Evolutionary conservation across 306 rosid genomes (phyloP), one percentile per base, ranked within the genome.

Genomic region (Macrotyloma uniflorum): DNA sequence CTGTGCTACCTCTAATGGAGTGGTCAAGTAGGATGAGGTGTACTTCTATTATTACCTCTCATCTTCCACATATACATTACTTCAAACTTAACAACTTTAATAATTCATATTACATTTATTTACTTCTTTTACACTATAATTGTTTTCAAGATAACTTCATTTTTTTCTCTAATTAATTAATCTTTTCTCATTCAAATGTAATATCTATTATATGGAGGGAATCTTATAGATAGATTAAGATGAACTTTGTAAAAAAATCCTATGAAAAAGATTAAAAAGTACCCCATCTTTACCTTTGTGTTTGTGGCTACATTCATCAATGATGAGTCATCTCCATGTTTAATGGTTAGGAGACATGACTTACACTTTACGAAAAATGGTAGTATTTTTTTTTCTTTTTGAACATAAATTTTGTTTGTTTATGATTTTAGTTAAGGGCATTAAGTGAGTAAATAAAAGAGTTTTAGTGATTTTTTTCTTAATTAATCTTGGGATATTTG

Each of bases 21-120:
- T 19, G 62, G 35, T 54, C 89, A 47, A 63, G 79, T 77, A 81
- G 80, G 73, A 6, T 68, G 74, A 61, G 38, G 68, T 76, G 78
- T 59, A 47, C 22, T 42, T 18, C 33, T 63, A 64, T 19, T 64
- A 55, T 11, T 58, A 58, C 10, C 16, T 55, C 13, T 54, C 0
- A 26, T 20, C 16, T 4, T 9, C 6, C 0, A 20, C 3, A 36
- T 36, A 8, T 6, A 35, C 1, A 26, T 36, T 8, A 36, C 42
- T 1, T 35, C 1, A 35, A 36, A 36, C 1, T 10, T 45, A 13
- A 43, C 1, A 0, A 26, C 1, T 26, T 26, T 26, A 26, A 26
- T 26, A 36, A 36, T 36, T 36, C 11, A 8, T 8, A 36, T 36
- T 36, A 36, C 12, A 8, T 36, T 36, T 8, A 36, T 36, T 36